These are phyloP conservation scores for Pleurotus pulmonarius DNA, from an alignment of 768 basidiomycete genomes.

Conservation along the genomic window DNA sequence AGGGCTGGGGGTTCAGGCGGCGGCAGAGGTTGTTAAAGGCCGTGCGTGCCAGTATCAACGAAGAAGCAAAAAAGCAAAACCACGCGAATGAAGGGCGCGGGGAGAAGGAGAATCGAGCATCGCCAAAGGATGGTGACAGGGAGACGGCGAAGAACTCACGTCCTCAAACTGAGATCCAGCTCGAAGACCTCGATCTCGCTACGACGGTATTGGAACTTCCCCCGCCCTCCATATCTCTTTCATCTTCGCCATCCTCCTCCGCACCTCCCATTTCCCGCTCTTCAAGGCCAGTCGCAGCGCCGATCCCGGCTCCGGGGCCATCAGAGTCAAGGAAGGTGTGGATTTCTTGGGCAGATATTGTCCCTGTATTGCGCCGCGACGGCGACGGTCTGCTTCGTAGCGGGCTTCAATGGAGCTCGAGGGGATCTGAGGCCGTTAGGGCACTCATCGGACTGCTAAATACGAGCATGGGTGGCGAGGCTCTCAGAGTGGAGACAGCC, in stretches of 20 bases:
- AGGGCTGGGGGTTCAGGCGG: not conserved
- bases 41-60: not conserved
- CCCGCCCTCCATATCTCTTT: too few relatives aligned
- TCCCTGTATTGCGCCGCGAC: not conserved
- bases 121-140: too few relatives aligned
- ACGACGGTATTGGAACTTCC: not conserved
- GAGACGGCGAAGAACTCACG: too few relatives aligned
- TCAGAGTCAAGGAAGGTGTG: too few relatives aligned
- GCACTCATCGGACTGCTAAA: not conserved
- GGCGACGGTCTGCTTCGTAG: not conserved
- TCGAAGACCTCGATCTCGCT: not conserved
- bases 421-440: not conserved
- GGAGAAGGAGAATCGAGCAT: too few relatives aligned
- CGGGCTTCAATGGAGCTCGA: not conserved
- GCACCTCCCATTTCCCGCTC: too few relatives aligned
- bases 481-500: not conserved
- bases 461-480: not conserved
- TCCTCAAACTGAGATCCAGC: too few relatives aligned
- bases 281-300: not conserved
- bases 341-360: not conserved
- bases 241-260: too few relatives aligned
- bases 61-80: too few relatives aligned
- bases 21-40: not conserved
- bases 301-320: not conserved
- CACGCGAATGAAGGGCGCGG: too few relatives aligned